A percentile compares a stretch with the other conserved stretches of the same genome.
These are phyloP conservation scores for Pichia kluyveri DNA, from an alignment of 805 yeast species.

Conservation along the genomic window DNA sequence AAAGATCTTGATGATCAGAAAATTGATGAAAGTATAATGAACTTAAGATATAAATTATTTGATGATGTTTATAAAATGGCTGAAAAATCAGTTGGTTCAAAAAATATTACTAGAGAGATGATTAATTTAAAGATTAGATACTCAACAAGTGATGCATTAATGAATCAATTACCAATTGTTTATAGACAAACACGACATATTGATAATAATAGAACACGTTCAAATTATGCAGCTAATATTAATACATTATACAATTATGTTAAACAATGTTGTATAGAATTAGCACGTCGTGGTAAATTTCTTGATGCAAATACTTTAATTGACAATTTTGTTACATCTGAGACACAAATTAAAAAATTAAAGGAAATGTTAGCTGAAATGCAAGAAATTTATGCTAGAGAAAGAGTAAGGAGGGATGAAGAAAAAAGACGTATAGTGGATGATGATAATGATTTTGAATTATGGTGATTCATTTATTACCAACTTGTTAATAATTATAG, in stretches of 20 bases:
- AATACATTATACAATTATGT: conserved; percentile 17
- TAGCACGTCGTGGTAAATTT: conserved; percentile 15
- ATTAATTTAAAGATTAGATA: conserved; percentile 15
- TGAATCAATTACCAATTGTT: conserved; percentile 17
- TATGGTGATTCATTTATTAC: conserved; percentile 15
- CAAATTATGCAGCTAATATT: conserved; percentile 15
- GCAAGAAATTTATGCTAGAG: conserved; percentile 13
- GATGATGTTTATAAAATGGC: conserved; percentile 20
- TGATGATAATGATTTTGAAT: conserved; percentile 24
- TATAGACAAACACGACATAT: conserved; percentile 8
- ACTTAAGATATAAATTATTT: conserved; percentile 12
- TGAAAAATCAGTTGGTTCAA: not conserved
- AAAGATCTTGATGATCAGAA: conserved; percentile 11
- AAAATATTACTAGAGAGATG: conserved; percentile 15
- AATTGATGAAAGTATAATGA: not conserved
- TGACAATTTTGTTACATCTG: conserved; percentile 12
- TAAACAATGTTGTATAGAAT: conserved; percentile 14
- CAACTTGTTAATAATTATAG: not conserved
- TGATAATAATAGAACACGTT: conserved; percentile 6
- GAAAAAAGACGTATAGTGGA: conserved; percentile 13
- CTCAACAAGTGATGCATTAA: conserved; percentile 17
- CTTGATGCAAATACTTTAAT: conserved; percentile 23
- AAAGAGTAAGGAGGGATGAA: conserved; percentile 8
- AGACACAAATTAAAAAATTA: conserved; percentile 4
- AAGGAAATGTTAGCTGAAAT: conserved; percentile 12